These are phyloP conservation scores for Cucurbita ficifolia DNA, from an alignment of 306 rosid species.

Conservation along the genomic window DNA sequence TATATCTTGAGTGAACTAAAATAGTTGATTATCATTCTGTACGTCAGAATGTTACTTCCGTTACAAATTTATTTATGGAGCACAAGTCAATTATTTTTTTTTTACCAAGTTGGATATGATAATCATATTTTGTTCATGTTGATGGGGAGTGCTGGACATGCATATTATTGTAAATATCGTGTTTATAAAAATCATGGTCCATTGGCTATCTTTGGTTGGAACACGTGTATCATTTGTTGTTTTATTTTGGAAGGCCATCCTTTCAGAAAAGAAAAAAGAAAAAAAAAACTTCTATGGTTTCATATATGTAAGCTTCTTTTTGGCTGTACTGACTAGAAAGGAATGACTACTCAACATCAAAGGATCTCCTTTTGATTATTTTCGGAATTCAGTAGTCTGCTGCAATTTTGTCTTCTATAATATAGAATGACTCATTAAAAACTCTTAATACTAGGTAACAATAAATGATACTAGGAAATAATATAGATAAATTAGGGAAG, in stretches of 20 bases:
- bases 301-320: too few relatives aligned
- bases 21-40: neutral
- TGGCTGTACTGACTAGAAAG: neutral
- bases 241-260: neutral
- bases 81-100: neutral
- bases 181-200: neutral
- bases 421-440: too few relatives aligned
- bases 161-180: neutral
- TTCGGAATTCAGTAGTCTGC: too few relatives aligned
- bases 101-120: neutral
- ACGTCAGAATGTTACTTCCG: neutral
- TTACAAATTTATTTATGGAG: neutral
- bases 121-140: too few relatives aligned
- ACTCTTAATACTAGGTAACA: too few relatives aligned
- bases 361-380: too few relatives aligned
- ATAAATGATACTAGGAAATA: too few relatives aligned
- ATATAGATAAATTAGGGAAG: too few relatives aligned
- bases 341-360: neutral
- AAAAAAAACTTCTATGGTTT: neutral
- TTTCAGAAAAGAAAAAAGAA: neutral
- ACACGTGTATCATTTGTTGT: neutral
- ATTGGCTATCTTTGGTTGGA: neutral
- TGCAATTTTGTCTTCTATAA: too few relatives aligned
- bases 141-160: neutral
- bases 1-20: neutral